phyloP scores from a whole-genome alignment of 75 land plant genomes.

The Azolla pinnata region DNA sequence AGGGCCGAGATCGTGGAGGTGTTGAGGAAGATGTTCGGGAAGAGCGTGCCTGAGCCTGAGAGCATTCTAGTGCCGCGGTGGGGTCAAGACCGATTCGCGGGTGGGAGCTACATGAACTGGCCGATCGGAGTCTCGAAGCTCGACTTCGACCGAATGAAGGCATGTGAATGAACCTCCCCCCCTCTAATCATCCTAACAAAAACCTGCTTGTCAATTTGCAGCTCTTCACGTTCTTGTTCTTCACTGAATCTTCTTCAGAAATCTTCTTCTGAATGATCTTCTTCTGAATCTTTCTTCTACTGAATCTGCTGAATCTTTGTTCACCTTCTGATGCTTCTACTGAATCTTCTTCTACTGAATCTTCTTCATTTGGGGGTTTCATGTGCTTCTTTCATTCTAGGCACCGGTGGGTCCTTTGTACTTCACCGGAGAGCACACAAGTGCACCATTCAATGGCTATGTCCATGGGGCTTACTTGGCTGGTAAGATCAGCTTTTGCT shows the following conservation, averaged over 20 bases:
- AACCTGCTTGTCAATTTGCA: too few relatives aligned
- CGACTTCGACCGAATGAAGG: constrained; percentile 38
- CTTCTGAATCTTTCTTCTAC: too few relatives aligned
- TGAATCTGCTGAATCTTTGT: too few relatives aligned
- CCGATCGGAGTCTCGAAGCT: constrained; percentile 39
- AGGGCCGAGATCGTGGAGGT: constrained; percentile 48
- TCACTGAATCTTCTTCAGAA: too few relatives aligned
- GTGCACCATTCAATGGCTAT: constrained; percentile 51
- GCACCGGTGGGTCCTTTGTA: constrained; percentile 47
- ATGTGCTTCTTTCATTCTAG: constrained; percentile 16
- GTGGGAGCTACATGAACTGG: constrained; percentile 52
- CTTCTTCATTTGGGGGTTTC: too few relatives aligned
- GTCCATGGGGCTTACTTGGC: constrained; percentile 63
- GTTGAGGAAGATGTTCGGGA: constrained; percentile 47
- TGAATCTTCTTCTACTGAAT: too few relatives aligned
- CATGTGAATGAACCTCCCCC: too few relatives aligned
- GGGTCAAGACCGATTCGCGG: constrained; percentile 35
- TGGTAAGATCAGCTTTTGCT: constrained; percentile 20
- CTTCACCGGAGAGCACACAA: constrained; percentile 69
- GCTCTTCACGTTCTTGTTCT: too few relatives aligned
- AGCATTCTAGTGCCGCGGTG: constrained; percentile 52
- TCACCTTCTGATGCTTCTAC: too few relatives aligned
- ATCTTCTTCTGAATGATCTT: too few relatives aligned
- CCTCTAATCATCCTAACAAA: too few relatives aligned
- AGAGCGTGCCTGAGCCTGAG: constrained; percentile 37